phyloP scores from a whole-genome alignment of 1,139 yeast genomes.

The Hemisphaericaspora xylanilytica region DNA sequence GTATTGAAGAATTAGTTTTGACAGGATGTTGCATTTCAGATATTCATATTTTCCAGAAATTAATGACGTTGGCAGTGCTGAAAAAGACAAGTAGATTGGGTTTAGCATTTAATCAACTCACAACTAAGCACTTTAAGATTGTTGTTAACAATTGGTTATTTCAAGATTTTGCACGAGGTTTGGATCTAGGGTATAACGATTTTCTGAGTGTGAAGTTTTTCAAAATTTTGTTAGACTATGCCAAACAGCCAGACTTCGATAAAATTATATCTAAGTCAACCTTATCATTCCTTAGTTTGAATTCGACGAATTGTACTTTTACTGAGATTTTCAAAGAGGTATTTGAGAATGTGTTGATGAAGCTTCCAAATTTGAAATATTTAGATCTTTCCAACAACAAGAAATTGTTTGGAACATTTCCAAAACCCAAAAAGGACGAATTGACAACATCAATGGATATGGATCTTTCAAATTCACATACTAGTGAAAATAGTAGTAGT shows the following conservation, averaged over 20 bases:
- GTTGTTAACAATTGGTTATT: slow-evolving; percentile 45
- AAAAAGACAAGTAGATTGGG: slow-evolving; percentile 58
- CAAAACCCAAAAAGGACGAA: slow-evolving; percentile 5
- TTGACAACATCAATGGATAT: slow-evolving; percentile 2
- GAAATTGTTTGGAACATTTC: slow-evolving; percentile 43
- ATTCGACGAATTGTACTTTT: slow-evolving; percentile 57
- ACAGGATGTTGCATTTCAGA: slow-evolving; percentile 71
- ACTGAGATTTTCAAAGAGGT: slow-evolving; percentile 31
- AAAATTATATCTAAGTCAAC: slow-evolving; percentile 27
- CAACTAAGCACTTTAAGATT: slow-evolving; percentile 48
- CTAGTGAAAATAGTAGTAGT: slow-evolving; percentile 1
- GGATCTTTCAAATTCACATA: background rate
- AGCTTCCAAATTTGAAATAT: slow-evolving; percentile 55
- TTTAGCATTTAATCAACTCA: slow-evolving; percentile 62
- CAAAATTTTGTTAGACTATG: slow-evolving; percentile 24
- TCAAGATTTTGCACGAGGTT: slow-evolving; percentile 43
- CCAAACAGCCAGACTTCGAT: slow-evolving; percentile 20
- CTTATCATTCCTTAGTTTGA: slow-evolving; percentile 63
- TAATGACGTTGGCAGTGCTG: slow-evolving; percentile 55
- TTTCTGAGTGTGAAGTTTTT: slow-evolving; percentile 37
- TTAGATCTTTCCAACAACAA: slow-evolving; percentile 69
- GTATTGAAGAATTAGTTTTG: slow-evolving; percentile 67
- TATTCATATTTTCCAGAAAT: slow-evolving; percentile 51
- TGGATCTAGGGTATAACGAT: slow-evolving; percentile 74
- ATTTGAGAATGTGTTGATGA: slow-evolving; percentile 31